These are phyloP conservation scores for Torulaspora indica DNA, from an alignment of 805 yeast species.

Conservation along the genomic window DNA sequence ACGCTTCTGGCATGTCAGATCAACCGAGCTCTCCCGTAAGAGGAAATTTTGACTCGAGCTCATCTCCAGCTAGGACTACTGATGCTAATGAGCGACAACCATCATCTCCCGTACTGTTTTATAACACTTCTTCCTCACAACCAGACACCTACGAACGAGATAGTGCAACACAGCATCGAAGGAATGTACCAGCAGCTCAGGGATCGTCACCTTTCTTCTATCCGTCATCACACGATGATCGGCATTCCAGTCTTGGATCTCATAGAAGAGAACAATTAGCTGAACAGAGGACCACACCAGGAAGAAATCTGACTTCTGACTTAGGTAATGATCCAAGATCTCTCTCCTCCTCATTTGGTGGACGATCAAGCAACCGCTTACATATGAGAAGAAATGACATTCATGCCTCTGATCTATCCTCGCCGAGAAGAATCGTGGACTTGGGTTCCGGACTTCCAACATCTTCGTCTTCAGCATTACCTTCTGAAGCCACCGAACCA, in stretches of 20 bases:
- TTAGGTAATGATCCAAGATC: conserved; percentile 43
- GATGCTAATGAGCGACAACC: conserved; percentile 22
- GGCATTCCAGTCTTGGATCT: conserved; percentile 28
- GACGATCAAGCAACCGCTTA: conserved; percentile 42
- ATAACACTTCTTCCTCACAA: conserved; percentile 33
- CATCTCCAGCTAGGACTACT: conserved; percentile 26
- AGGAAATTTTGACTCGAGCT: conserved; percentile 33
- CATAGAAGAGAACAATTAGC: conserved; percentile 16
- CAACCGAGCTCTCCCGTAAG: conserved; percentile 40
- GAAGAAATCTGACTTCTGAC: conserved; percentile 38
- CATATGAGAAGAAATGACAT: conserved; percentile 72
- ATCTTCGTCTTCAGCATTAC: conserved; percentile 30
- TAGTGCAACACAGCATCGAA: conserved; percentile 13
- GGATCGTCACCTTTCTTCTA: conserved; percentile 46
- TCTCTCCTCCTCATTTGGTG: conserved; percentile 22
- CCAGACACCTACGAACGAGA: conserved; percentile 30
- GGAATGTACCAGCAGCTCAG: conserved; percentile 23
- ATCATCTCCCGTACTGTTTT: conserved; percentile 36
- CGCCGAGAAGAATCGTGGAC: conserved; percentile 65
- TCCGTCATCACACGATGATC: conserved; percentile 36
- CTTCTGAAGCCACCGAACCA: conserved; percentile 56
- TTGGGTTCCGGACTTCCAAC: conserved; percentile 36
- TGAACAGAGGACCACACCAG: conserved; percentile 19
- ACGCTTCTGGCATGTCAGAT: conserved; percentile 12
- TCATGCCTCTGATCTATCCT: conserved; percentile 64